phyloP scores from a whole-genome alignment of 495 filamentous ascomycete genomes.

The Sabuloglossum arenarium region DNA sequence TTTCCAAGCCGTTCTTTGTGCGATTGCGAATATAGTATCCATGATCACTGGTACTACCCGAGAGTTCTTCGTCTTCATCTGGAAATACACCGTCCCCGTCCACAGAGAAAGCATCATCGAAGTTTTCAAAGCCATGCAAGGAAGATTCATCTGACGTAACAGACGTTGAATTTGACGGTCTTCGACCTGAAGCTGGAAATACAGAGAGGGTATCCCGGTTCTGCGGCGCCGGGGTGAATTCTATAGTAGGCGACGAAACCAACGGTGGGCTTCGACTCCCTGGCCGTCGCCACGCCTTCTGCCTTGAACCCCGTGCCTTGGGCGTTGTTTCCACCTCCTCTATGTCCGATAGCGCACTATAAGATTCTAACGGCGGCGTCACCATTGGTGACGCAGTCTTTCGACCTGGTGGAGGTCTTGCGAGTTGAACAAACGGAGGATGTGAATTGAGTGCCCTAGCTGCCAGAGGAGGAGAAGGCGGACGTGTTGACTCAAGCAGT shows the following conservation, averaged over 20 bases:
- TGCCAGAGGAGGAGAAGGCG: slow-evolving; percentile 13
- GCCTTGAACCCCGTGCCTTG: background rate
- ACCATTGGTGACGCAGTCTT: background rate
- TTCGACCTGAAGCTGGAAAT: background rate
- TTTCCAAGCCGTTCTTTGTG: background rate
- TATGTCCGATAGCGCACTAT: slow-evolving; percentile 7
- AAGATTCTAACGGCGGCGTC: slow-evolving; percentile 1
- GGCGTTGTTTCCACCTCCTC: slow-evolving; percentile 5
- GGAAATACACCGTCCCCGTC: slow-evolving; percentile 36
- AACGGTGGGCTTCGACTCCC: background rate
- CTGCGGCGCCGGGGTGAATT: background rate
- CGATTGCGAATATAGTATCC: background rate
- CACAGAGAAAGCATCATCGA: slow-evolving; percentile 33
- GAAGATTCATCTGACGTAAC: slow-evolving; percentile 22
- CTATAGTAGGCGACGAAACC: background rate
- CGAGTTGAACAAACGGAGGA: slow-evolving; percentile 1
- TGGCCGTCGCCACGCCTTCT: background rate
- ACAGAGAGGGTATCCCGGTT: background rate
- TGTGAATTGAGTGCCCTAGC: slow-evolving; percentile 11
- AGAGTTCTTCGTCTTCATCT: slow-evolving; percentile 36
- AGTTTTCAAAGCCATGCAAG: slow-evolving; percentile 25
- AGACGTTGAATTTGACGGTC: background rate
- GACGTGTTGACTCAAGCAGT: slow-evolving; percentile 23
- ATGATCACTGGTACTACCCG: slow-evolving; percentile 16
- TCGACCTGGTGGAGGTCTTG: background rate